These are phyloP conservation scores for Penicillium crystallinum DNA, from an alignment of 495 filamentous ascomycete species.

Conservation along the genomic window DNA sequence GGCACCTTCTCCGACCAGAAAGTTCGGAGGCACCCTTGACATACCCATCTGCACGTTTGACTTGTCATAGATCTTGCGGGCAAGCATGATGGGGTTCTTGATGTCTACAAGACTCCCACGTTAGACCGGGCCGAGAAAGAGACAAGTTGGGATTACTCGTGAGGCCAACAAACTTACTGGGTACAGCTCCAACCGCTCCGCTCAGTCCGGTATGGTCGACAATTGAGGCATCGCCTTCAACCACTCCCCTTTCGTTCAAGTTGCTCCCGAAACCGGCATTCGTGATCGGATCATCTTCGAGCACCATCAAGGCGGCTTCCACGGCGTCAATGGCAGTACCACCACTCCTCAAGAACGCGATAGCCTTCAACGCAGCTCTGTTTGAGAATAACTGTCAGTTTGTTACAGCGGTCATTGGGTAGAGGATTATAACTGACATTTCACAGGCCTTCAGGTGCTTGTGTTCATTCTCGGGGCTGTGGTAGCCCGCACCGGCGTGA, in stretches of 20 bases:
- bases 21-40: constrained; percentile 84
- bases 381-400: background rate
- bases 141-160: background rate
- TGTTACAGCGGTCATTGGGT: background rate
- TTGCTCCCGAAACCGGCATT: constrained; percentile 97
- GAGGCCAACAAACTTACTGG: constrained; percentile 54
- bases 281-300: constrained; percentile 92
- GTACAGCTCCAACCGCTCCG: constrained; percentile 85
- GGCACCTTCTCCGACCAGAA: constrained; percentile 81
- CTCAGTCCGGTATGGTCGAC: constrained; percentile 88
- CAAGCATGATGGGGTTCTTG: constrained; percentile 85
- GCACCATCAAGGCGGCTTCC: constrained; percentile 76
- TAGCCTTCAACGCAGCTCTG: constrained; percentile 76
- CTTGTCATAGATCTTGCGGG: constrained; percentile 73
- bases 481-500: constrained; percentile 94
- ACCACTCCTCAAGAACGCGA: constrained; percentile 71
- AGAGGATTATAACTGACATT: constrained; percentile 56
- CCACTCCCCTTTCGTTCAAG: constrained; percentile 78
- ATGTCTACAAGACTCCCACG: constrained; percentile 53
- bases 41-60: constrained; percentile 69
- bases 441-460: constrained; percentile 80
- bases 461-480: constrained; percentile 76
- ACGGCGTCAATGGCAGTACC: constrained; percentile 84
- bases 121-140: constrained; percentile 3
- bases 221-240: constrained; percentile 91